These are phyloP conservation scores for Streptanthus diversifolius DNA, from an alignment of 345 rosid species.

Conservation along the genomic window DNA sequence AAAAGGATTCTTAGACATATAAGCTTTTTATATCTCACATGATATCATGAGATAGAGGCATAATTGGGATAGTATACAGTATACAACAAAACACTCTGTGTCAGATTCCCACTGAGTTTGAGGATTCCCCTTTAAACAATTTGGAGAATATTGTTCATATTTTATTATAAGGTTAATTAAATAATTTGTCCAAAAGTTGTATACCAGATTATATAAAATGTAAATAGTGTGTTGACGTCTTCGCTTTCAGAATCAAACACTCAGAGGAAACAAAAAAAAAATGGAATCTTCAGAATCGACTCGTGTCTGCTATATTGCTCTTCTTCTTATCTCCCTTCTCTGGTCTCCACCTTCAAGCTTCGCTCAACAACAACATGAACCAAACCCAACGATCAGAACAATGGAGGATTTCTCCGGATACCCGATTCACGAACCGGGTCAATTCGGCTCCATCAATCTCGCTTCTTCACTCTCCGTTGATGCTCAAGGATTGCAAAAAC, in stretches of 20 bases:
- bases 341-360: constrained; percentile 31
- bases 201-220: neutral
- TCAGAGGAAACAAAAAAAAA: neutral
- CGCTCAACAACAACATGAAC: constrained; percentile 40
- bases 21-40: neutral
- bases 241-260: constrained; percentile 14
- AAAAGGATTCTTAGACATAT: neutral
- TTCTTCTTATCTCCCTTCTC: constrained; percentile 20
- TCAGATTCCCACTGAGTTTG: neutral
- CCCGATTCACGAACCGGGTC: constrained; percentile 57
- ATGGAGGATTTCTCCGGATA: constrained; percentile 92
- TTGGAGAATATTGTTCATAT: neutral
- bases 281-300: constrained; percentile 32
- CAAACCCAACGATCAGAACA: constrained; percentile 54
- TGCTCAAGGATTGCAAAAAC: constrained; percentile 51
- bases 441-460: constrained; percentile 25
- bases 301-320: constrained; percentile 10
- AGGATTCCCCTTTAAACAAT: neutral
- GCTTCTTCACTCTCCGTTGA: constrained; percentile 59
- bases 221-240: neutral
- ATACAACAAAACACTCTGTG: neutral
- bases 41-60: neutral
- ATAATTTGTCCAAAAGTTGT: neutral
- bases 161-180: neutral
- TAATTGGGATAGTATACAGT: neutral